These are phyloP conservation scores for Priceomyces fermenticarens DNA, from an alignment of 805 yeast species.

Conservation along the genomic window DNA sequence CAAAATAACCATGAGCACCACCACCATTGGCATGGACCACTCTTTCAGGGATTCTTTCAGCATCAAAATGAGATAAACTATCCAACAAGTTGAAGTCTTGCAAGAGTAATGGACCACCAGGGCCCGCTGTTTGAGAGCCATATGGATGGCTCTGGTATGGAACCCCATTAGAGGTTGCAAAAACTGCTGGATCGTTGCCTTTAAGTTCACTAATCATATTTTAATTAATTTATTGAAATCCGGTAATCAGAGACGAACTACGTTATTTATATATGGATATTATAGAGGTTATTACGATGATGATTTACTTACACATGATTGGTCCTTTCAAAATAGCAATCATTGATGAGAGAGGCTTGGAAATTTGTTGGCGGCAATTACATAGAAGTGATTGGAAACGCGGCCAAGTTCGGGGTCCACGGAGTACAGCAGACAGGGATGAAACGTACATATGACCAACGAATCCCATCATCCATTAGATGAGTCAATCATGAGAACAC, in stretches of 20 bases:
- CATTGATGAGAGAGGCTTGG: too few relatives aligned
- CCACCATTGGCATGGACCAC: conserved; percentile 69
- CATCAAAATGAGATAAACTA: conserved; percentile 56
- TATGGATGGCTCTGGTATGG: conserved; percentile 52
- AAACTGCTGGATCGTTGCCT: conserved; percentile 19
- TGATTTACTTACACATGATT: too few relatives aligned
- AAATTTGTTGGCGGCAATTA: too few relatives aligned
- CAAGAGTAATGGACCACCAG: conserved; percentile 54
- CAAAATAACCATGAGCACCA: conserved; percentile 60
- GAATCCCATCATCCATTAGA: too few relatives aligned
- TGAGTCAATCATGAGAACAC: too few relatives aligned
- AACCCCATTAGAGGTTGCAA: conserved; percentile 54
- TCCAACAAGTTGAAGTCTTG: conserved; percentile 61
- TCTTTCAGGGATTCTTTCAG: conserved; percentile 65
- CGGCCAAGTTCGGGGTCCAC: too few relatives aligned
- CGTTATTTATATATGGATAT: neutral
- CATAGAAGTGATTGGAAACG: too few relatives aligned
- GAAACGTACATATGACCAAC: too few relatives aligned
- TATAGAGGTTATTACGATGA: too few relatives aligned
- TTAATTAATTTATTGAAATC: neutral
- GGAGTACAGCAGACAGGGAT: too few relatives aligned
- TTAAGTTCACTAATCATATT: conserved; percentile 1
- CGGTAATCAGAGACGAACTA: neutral
- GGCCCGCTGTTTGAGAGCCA: conserved; percentile 52
- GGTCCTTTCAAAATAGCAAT: too few relatives aligned